These are phyloP conservation scores for Melampsora americana DNA, from an alignment of 1,284 basidiomycete species.

Conservation along the genomic window DNA sequence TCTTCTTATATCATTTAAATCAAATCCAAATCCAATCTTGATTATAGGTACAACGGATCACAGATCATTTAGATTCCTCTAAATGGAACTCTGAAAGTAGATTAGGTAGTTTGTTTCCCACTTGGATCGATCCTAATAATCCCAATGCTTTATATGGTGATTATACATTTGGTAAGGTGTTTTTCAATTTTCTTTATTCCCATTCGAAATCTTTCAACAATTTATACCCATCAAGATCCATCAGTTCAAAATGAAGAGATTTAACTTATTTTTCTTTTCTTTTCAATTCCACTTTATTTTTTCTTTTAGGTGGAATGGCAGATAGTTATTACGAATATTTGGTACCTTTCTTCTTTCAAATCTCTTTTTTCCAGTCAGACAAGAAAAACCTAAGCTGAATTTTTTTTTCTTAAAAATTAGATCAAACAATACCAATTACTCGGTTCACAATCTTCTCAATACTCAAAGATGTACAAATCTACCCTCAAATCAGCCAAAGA, in stretches of 20 bases:
- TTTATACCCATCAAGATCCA: too few species aligned
- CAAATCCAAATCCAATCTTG: too few species aligned
- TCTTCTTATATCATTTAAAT: background rate
- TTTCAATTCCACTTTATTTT: too few species aligned
- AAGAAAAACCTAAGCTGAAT: too few species aligned
- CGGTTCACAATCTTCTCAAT: conserved; percentile 56
- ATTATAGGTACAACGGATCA: conserved; percentile 58
- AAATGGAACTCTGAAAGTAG: conserved; percentile 40
- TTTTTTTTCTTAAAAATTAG: conserved; percentile 18
- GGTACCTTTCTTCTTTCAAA: conserved; percentile 30
- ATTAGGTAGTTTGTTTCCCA: conserved; percentile 54
- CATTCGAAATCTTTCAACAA: too few species aligned
- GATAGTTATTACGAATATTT: conserved; percentile 61
- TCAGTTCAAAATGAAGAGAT: too few species aligned
- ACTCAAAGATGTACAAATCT: conserved; percentile 57
- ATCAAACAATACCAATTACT: conserved; percentile 56
- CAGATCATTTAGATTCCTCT: conserved; percentile 57
- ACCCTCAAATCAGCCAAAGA: conserved; percentile 57
- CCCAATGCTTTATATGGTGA: conserved; percentile 47
- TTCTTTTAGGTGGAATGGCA: conserved; percentile 43
- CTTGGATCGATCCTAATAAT: conserved; percentile 54
- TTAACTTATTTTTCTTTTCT: background rate
- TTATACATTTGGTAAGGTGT: conserved; percentile 57
- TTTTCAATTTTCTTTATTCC: too few species aligned
- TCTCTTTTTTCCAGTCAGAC: too few species aligned